Evolutionary conservation across 2,329 filamentous ascomycete species (phyloP), one percentile per base, ranked within the genome.

Genomic region (Nothopassalora personata): DNA sequence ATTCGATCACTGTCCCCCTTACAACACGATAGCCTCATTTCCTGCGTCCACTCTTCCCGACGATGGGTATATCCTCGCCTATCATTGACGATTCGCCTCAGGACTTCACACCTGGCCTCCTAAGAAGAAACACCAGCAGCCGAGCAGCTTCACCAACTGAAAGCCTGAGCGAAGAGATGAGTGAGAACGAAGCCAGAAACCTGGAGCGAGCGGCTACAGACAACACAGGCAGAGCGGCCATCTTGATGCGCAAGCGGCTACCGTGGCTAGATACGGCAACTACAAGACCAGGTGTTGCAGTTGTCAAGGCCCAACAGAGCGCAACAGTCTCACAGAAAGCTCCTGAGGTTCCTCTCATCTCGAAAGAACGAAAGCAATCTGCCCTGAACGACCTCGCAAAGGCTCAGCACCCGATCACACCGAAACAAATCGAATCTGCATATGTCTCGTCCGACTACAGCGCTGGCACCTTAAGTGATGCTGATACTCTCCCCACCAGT

Each of bases 401-500:
- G 3, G 34, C 8, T 30, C 8, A 51, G 11, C 13, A 33, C 10
- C 49, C 33, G 23, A 30, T 30, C 19, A 27, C 1, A 9, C 46
- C 28, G 15, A 27, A 49, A 28, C 19, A 28, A 13, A 28, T 30
- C 10, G 30, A 31, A 19, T 30, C 54, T 31, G 46, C 51, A 5
- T 66, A 66, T 49, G 61, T 61, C 5, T 66, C 67, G 2, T 70
- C 68, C 7, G 66, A 69, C 36, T 70, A 70, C 58, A 69, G 67
- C 55, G 59, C 65, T 18, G 62, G 60, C 9, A 53, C 59, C 7
- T 39, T 52, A 1, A 60, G 58, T 28, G 59, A 56, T 23, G 33
- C 36, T 23, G 58, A 60, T n/a, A 49, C 54, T 2, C 43, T 63
- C 31, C 47, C 60, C 11, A 28, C 28, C 19, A 11, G 46, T 30